Base-by-base conservation (phyloP, 176 grass and related monocot species). In the Alopecurus myosuroides region DNA sequence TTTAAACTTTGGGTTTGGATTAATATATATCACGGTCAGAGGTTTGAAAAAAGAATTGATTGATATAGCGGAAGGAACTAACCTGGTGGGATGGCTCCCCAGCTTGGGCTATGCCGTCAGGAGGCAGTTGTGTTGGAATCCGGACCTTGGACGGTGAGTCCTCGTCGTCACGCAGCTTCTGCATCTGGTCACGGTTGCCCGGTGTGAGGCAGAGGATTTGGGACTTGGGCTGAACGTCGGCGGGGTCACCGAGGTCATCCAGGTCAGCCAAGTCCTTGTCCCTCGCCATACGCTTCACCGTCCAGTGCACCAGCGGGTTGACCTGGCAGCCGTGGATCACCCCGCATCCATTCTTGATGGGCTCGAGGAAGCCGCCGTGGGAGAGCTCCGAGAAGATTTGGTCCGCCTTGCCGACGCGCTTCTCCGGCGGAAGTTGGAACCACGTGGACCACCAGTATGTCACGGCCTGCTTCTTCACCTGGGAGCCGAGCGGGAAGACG, bases 241-340 rank as follows among this genome's bases (percentile, higher is more conserved):
- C 9, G 8, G 74, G 84, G n/a, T 34, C 22, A 49, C 74, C 88
- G 11, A 7, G 0, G 0, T 0, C 11, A 36, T 90, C 79, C 53
- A 91, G 37, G 36, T 49, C 77, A 18, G 34, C 77, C 52, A 64
- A 77, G 1, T 15, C 0, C 4, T 35, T 17, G 0, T n/a, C 41
- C 9, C 65, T 85, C 45, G 82, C 86, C 72, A 8, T 6, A 12
- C 7, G 15, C 77, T 91, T 91, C 42, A 88, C n/a, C 82, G 78
- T 91, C 90, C 90, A 91, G 63, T 91, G 90, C 71, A 88, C 86
- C 29, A 91, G 72, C 1, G 86, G 86, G 82, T 91, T 84, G 18
- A 91, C 86, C 28, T 30, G 19, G 90, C 90, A 91, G 2, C 86
- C 90, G 17, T 88, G 86, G 53, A 91, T 87, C 25, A 13, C 65